Conservation (phyloP, 768 basidiomycete species). For the Crassisporium funariophilum region DNA sequence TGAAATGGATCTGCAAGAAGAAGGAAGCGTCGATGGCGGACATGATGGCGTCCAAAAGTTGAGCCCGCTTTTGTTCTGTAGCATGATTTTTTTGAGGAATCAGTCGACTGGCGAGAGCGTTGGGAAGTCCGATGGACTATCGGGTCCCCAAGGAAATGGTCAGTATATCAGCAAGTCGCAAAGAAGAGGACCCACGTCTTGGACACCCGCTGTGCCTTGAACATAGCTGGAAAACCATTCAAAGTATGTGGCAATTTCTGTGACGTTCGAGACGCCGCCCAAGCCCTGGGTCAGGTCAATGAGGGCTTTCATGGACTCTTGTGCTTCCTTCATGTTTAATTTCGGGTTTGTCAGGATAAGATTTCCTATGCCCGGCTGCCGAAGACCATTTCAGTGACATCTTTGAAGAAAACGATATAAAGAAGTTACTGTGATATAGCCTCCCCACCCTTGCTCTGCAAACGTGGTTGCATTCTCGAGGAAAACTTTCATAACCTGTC, state of each 20-base stretch:
- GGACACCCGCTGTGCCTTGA: neutral
- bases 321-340: neutral
- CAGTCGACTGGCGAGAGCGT: slow-evolving; percentile 2
- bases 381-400: too few relatives aligned
- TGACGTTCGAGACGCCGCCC: neutral
- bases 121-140: slow-evolving; percentile 3
- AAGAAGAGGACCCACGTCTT: neutral
- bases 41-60: neutral
- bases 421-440: too few relatives aligned
- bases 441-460: slow-evolving; percentile 53
- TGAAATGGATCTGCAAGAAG: slow-evolving; percentile 6
- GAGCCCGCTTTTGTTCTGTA: neutral
- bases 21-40: neutral
- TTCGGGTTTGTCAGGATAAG: slow-evolving; percentile 1
- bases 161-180: neutral
- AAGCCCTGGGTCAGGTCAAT: neutral
- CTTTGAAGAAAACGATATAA: too few relatives aligned
- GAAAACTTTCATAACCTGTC: slow-evolving; percentile 38
- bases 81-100: slow-evolving; percentile 4
- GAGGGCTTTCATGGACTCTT: slow-evolving; percentile 1
- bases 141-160: neutral
- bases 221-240: neutral
- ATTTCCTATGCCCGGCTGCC: neutral
- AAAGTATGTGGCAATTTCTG: neutral
- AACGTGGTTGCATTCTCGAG: slow-evolving; percentile 40